Evolutionary conservation across 2,329 filamentous ascomycete genomes (phyloP).

Genomic region (Aureobasidium sp.): DNA sequence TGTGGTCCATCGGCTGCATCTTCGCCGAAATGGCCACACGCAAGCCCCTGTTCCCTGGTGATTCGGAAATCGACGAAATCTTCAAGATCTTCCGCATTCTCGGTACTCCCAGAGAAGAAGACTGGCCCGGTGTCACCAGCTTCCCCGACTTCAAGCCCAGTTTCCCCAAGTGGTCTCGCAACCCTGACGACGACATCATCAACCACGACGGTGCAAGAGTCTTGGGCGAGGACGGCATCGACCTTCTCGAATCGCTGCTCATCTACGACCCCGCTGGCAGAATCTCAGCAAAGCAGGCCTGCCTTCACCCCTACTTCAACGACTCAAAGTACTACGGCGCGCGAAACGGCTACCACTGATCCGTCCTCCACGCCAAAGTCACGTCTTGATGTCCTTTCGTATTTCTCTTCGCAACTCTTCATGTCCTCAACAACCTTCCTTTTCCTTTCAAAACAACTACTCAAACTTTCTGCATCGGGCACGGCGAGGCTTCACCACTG

Average conservation of each 20-base stretch:
- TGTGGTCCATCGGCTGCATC: slow-evolving; percentile 93
- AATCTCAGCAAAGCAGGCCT: slow-evolving; percentile 82
- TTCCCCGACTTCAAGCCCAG: slow-evolving; percentile 90
- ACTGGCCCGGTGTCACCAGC: slow-evolving; percentile 87
- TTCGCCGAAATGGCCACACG: slow-evolving; percentile 95
- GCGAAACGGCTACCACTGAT: slow-evolving; percentile 19
- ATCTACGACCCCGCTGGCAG: slow-evolving; percentile 81
- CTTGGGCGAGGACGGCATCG: slow-evolving; percentile 62
- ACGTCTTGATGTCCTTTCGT: slow-evolving; percentile 9
- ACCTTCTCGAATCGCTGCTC: slow-evolving; percentile 62
- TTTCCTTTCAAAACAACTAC: not conserved
- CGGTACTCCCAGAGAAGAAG: slow-evolving; percentile 71
- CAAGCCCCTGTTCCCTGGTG: slow-evolving; percentile 85
- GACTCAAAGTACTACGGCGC: slow-evolving; percentile 16
- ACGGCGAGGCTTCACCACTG: not conserved
- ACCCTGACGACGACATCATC: slow-evolving; percentile 57
- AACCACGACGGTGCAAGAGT: slow-evolving; percentile 39
- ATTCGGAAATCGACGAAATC: slow-evolving; percentile 89
- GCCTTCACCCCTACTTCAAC: slow-evolving; percentile 71
- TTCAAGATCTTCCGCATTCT: slow-evolving; percentile 84
- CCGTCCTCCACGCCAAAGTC: not conserved
- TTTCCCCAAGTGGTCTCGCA: slow-evolving; percentile 83
- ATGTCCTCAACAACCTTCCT: not conserved
- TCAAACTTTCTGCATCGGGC: slow-evolving; percentile 4
- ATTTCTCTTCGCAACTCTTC: not conserved